Percentiles rank a stretch among this genome's conserved stretches.
Evolutionary conservation across 2,329 filamentous ascomycete genomes (phyloP).

Genomic region (Cercospora citrullina): DNA sequence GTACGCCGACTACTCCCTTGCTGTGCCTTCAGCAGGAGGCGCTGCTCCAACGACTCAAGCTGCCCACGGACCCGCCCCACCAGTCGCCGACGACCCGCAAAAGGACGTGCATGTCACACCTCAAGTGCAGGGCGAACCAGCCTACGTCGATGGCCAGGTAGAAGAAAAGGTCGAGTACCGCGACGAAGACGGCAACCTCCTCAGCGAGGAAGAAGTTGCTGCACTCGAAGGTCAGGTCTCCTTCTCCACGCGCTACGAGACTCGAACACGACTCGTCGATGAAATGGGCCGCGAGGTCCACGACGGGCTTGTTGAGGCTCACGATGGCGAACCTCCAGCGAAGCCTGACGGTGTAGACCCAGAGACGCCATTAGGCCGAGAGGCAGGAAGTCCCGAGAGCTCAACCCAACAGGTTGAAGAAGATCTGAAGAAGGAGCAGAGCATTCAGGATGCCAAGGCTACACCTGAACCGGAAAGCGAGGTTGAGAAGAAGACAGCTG

Average conservation of each 20-base stretch:
- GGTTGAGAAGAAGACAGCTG: slow-evolving; percentile 21
- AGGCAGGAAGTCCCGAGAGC: slow-evolving; percentile 38
- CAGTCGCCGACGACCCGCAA: slow-evolving; percentile 40
- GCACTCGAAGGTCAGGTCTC: slow-evolving; percentile 87
- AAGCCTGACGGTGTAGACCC: slow-evolving; percentile 48
- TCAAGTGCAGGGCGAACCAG: slow-evolving; percentile 34
- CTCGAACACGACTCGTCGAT: slow-evolving; percentile 82
- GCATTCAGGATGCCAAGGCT: slow-evolving; percentile 38
- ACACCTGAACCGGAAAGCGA: slow-evolving; percentile 32
- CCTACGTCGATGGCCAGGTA: slow-evolving; percentile 29
- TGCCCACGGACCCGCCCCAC: slow-evolving; percentile 37
- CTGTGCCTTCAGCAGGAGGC: slow-evolving; percentile 27
- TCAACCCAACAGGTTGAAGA: slow-evolving; percentile 42
- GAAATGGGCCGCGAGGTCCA: slow-evolving; percentile 74
- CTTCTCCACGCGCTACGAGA: slow-evolving; percentile 95
- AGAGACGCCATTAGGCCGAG: slow-evolving; percentile 49
- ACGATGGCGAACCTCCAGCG: slow-evolving; percentile 44
- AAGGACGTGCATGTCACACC: slow-evolving; percentile 41
- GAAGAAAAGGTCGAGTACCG: slow-evolving; percentile 92
- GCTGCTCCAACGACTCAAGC: slow-evolving; percentile 34
- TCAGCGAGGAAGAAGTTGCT: slow-evolving; percentile 80
- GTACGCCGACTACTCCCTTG: slow-evolving; percentile 40
- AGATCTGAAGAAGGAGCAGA: slow-evolving; percentile 49
- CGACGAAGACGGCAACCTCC: slow-evolving; percentile 87
- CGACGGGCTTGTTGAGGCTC: slow-evolving; percentile 46